A percentile compares a stretch with the other conserved stretches of the same genome.
Evolutionary conservation across 2,329 filamentous ascomycete genomes (phyloP).

Genomic region (Fusarium oligoseptatum): DNA sequence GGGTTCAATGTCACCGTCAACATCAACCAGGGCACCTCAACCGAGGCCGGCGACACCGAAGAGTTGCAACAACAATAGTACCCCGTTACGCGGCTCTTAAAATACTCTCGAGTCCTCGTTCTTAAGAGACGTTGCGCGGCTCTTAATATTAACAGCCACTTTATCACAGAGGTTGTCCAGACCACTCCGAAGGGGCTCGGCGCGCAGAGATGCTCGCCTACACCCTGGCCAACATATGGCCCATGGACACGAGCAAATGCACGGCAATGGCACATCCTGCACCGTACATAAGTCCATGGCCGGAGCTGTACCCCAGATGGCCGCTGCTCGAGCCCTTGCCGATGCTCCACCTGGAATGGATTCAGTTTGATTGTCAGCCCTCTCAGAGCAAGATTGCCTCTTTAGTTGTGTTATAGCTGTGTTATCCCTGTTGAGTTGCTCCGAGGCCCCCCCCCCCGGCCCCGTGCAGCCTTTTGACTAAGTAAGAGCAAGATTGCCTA

Average conservation of each 20-base stretch:
- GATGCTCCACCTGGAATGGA: slow-evolving; percentile 36
- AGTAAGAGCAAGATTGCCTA: slow-evolving; percentile 21
- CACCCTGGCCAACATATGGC: background rate
- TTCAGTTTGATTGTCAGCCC: slow-evolving; percentile 40
- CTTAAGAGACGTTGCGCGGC: background rate
- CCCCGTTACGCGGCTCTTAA: slow-evolving; percentile 10
- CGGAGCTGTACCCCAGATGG: slow-evolving; percentile 44
- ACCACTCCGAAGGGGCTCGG: background rate
- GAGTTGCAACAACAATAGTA: slow-evolving; percentile 10
- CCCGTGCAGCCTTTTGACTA: no score
- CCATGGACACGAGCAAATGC: slow-evolving; percentile 23
- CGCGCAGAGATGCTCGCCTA: background rate
- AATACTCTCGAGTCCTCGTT: slow-evolving; percentile 3
- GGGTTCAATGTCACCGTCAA: slow-evolving; percentile 31
- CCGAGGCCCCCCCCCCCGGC: no score
- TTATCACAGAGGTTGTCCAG: background rate
- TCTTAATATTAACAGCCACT: background rate
- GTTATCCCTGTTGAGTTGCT: no score
- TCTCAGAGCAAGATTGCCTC: slow-evolving; percentile 25
- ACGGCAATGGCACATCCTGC: slow-evolving; percentile 36
- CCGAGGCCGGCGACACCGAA: slow-evolving; percentile 22
- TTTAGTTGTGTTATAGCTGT: no score
- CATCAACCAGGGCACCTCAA: slow-evolving; percentile 26
- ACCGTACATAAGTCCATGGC: slow-evolving; percentile 20
- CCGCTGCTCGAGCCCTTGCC: slow-evolving; percentile 26